Conservation (phyloP, 1,139 yeast genomes). For the Suhomyces coccinellae region DNA sequence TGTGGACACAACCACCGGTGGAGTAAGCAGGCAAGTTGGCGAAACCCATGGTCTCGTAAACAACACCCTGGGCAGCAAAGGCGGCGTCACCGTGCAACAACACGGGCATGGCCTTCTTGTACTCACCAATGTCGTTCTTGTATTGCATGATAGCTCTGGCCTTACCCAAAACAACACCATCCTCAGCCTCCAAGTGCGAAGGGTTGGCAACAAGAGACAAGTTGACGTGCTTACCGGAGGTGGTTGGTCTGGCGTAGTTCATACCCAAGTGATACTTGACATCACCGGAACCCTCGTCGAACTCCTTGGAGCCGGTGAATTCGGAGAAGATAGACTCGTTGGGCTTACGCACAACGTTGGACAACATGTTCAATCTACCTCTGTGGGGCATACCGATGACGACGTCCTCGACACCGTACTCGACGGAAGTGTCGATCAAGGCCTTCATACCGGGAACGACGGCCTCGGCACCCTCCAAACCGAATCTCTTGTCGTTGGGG, state of each 20-base stretch:
- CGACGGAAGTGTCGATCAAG: conserved; percentile 90
- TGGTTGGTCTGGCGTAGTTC: conserved; percentile 98
- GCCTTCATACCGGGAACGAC: conserved; percentile 97
- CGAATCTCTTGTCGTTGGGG: conserved; percentile 98
- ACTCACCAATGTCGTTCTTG: conserved; percentile 81
- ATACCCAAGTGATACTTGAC: conserved; percentile 99
- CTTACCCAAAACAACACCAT: conserved; percentile 97
- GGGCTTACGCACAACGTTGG: conserved; percentile 97
- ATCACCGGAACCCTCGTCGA: conserved; percentile 96
- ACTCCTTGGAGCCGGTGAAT: conserved; percentile 85
- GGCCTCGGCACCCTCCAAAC: conserved; percentile 97
- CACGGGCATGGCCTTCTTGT: conserved; percentile 85
- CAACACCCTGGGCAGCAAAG: conserved; percentile 98
- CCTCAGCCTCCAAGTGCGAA: conserved; percentile 98
- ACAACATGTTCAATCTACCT: conserved; percentile 96
- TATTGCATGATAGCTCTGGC: conserved; percentile 94
- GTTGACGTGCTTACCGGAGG: conserved; percentile 95
- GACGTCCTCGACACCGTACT: conserved; percentile 89
- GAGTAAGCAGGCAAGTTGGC: conserved; percentile 90
- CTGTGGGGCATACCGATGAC: conserved; percentile 99
- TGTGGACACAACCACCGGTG: conserved; percentile 97
- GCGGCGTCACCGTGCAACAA: conserved; percentile 99
- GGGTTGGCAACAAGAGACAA: conserved; percentile 97
- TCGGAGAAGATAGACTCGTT: conserved; percentile 96
- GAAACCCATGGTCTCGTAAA: conserved; percentile 97